Base-by-base conservation (phyloP, 225 moss, liverwort and hornwort species). In the Rhytidiadelphus loreus region DNA sequence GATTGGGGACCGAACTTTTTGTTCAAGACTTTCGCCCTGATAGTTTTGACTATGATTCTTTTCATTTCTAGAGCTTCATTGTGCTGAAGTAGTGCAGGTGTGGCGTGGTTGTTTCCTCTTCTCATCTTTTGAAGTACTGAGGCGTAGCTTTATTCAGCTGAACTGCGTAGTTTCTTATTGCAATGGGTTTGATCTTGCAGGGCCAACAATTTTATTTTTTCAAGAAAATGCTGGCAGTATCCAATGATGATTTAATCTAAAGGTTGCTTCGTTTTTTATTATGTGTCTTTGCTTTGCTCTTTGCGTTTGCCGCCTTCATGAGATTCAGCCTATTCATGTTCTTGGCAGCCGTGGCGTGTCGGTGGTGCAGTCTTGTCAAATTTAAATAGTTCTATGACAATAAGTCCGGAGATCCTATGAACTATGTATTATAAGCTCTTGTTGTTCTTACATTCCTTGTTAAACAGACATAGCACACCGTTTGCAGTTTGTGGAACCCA, bases 141-240 rank as follows among this genome's bases (percentile, higher is more conserved):
- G 64, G 43, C 58, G 33, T 50, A 12, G 73, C 16, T n/a, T 81
- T 60, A 17, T 29, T 57, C 35, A 80, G 53, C 32, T 87, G 65
- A 78, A 50, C 29, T 82, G 33, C 33, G 70, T 91, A 29, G 69
- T 81, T 61, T 84, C 87, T 87, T 57, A 85, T 84, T 74, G 81
- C 73, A 43, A 56, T 77, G 84, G 63, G 48, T 69, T 69, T 91
- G 83, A 71, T 90, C 74, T 92, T 93, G 93, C 98, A 98, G 98
- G 97, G 53, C 97, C 98, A 37, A 98, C 98, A 44, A 75, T 98
- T 83, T 83, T 98, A 35, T 98, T 97, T 89, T 98, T 98, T 37
- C 98, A 98, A 91, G 96, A 97, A 89, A 98, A 98, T 91, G 98
- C 98, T 84, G 98, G 98, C 93, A 97, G 98, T 98, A 98, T 98